phyloP scores from a whole-genome alignment of 2,329 filamentous ascomycete species.

The Ophiostoma pallidulum region DNA sequence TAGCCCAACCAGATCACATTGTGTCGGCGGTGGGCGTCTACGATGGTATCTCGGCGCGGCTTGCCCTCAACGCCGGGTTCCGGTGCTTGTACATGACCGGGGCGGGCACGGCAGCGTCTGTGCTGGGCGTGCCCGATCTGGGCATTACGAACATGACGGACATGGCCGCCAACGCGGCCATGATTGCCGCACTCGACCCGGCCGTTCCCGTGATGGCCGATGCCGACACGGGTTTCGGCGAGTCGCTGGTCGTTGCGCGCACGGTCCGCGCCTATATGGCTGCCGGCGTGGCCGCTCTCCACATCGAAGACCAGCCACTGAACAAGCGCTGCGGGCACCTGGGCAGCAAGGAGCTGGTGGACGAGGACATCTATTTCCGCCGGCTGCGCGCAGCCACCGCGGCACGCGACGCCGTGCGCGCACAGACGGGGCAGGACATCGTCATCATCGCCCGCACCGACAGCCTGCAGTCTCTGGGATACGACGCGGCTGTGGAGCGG shows the following conservation, averaged over 20 bases:
- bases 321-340: slow-evolving; percentile 59
- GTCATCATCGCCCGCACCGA: slow-evolving; percentile 58
- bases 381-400: slow-evolving; percentile 47
- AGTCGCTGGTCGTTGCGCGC: slow-evolving; percentile 42
- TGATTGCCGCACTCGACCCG: slow-evolving; percentile 52
- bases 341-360: slow-evolving; percentile 50
- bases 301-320: slow-evolving; percentile 55
- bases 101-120: slow-evolving; percentile 51
- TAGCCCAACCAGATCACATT: slow-evolving; percentile 30
- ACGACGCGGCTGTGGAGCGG: slow-evolving; percentile 43
- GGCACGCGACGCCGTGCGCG: slow-evolving; percentile 33
- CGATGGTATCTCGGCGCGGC: slow-evolving; percentile 56
- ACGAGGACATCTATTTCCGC: slow-evolving; percentile 37
- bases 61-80: slow-evolving; percentile 54
- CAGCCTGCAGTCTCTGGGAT: slow-evolving; percentile 46
- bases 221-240: slow-evolving; percentile 49
- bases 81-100: slow-evolving; percentile 60
- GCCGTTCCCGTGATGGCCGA: slow-evolving; percentile 51
- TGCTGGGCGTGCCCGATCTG: slow-evolving; percentile 53
- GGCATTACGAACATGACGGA: slow-evolving; percentile 52
- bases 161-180: slow-evolving; percentile 53
- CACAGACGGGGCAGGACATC: slow-evolving; percentile 38
- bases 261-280: slow-evolving; percentile 38
- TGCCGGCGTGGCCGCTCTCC: slow-evolving; percentile 47
- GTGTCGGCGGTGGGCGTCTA: slow-evolving; percentile 58